Evolutionary conservation across 1,284 basidiomycete species (phyloP), one percentile per base, ranked within the genome.

Genomic region (Sanghuangporus baumii): DNA sequence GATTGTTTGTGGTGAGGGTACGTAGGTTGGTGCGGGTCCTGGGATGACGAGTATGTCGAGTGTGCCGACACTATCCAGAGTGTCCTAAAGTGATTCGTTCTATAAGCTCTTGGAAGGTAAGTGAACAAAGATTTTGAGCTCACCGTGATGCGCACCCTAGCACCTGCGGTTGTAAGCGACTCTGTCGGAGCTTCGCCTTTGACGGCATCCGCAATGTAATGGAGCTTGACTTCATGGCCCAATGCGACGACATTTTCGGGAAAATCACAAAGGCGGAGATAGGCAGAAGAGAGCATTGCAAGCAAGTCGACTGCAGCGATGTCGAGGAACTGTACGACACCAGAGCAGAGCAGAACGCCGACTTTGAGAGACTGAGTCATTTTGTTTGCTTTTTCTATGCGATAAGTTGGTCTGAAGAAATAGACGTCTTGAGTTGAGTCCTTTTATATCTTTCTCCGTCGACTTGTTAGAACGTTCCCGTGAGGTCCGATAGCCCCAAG

Each of bases 41-140:
- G 63, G 63, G 37, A 65, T 50, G 55, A 65, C 8, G 11, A 65
- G 38, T n/a, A 46, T 58, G 26, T 65, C 63, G 36, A 65, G 60
- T n/a, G 6, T 9, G 7, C 56, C 63, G 38, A 61, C 63, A 14
- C 26, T 61, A 16, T 58, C 60, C 9, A 65, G 51, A 6, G 63
- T 60, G 41, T 65, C 59, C 63, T 65, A 38, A 9, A 40, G 4
- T 6, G 14, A 5, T 8, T 36, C 16, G 31, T 8, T 1, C 7
- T 7, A 11, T 36, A 2, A 9, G 37, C 7, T 20, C 38, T 37
- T 37, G 7, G n/a, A 36, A 18, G 18, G 8, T 3, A 9, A 18
- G 2, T 38, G 43, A 18, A 36, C n/a, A 31, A 14, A 23, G 31
- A 3, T 37, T 34, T 8, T 43, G 38, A 6, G 40, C 60, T 54